These are phyloP conservation scores for Penicillium decumbens DNA, from an alignment of 2,329 filamentous ascomycete species.

Conservation along the genomic window DNA sequence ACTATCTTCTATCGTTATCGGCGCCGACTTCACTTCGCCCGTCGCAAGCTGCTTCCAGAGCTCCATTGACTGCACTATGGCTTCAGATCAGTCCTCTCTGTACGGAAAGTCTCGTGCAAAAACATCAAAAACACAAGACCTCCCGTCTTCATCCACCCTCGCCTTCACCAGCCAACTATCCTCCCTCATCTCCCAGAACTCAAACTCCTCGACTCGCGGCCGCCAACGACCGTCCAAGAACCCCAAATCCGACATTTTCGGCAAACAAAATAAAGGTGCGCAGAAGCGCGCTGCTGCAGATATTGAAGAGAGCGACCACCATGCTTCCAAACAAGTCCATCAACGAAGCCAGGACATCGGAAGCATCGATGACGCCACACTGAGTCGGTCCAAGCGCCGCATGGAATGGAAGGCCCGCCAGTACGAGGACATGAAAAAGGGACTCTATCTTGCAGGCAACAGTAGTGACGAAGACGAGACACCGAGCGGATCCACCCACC, in stretches of 20 bases:
- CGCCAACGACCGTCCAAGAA: conserved; percentile 42
- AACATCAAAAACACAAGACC: conserved; percentile 50
- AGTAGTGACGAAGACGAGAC: conserved; percentile 35
- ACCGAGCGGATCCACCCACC: conserved; percentile 11
- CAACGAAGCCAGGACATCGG: conserved; percentile 58
- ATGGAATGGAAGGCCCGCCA: conserved; percentile 87
- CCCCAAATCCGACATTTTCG: conserved; percentile 66
- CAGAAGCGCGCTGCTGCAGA: conserved; percentile 61
- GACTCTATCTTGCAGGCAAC: conserved; percentile 63
- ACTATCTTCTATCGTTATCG: conserved; percentile 2
- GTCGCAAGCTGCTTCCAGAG: not conserved
- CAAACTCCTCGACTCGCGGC: conserved; percentile 41
- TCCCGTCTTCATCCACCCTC: conserved; percentile 63
- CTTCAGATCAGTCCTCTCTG: conserved; percentile 44
- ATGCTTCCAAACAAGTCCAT: conserved; percentile 59
- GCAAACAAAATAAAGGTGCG: conserved; percentile 58
- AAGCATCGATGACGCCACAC: conserved; percentile 52
- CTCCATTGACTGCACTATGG: conserved; percentile 8
- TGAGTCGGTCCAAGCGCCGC: conserved; percentile 66
- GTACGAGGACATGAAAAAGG: conserved; percentile 85
- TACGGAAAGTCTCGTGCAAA: conserved; percentile 73
- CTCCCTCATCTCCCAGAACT: conserved; percentile 64
- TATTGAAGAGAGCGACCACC: conserved; percentile 47
- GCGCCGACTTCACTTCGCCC: not conserved
- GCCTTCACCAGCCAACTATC: conserved; percentile 86